Evolutionary conservation across 148 eudicot genomes (phyloP).

Genomic region (Diospyros kaki): DNA sequence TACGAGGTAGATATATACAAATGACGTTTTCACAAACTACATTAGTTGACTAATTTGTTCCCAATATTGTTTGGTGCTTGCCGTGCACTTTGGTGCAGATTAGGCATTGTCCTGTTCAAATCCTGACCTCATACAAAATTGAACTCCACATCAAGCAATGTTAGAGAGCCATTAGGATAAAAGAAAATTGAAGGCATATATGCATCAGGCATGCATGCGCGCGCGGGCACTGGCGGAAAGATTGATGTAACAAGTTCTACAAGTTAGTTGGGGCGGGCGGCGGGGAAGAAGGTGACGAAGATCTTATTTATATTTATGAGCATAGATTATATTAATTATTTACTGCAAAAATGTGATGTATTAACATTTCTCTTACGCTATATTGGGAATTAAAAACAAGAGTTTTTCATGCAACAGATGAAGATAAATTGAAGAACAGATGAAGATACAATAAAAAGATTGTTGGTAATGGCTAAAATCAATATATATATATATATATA

Average conservation of each 20-base stretch:
- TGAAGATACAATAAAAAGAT: too few species aligned
- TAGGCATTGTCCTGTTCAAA: background rate
- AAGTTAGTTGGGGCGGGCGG: background rate
- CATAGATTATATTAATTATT: too few species aligned
- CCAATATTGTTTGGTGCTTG: background rate
- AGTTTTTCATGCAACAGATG: too few species aligned
- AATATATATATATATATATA: background rate
- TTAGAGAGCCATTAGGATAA: background rate
- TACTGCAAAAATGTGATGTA: too few species aligned
- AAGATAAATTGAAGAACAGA: too few species aligned
- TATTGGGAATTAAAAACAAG: too few species aligned
- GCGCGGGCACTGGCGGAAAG: too few species aligned
- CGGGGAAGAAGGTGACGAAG: background rate
- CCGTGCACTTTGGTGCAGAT: background rate
- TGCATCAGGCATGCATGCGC: background rate
- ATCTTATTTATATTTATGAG: background rate
- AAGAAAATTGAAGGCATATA: background rate
- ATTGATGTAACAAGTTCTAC: background rate
- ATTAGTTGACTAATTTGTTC: too few species aligned
- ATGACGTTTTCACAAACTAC: too few species aligned
- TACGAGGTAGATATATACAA: too few species aligned
- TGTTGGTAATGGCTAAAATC: background rate
- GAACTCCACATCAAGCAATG: background rate
- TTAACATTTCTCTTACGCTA: too few species aligned
- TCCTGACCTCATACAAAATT: conserved; percentile 9